Percentiles rank a stretch among this genome's conserved stretches.
phyloP scores from a whole-genome alignment of 192 early-diverging fungal genomes.

The Coemansia umbellata region DNA sequence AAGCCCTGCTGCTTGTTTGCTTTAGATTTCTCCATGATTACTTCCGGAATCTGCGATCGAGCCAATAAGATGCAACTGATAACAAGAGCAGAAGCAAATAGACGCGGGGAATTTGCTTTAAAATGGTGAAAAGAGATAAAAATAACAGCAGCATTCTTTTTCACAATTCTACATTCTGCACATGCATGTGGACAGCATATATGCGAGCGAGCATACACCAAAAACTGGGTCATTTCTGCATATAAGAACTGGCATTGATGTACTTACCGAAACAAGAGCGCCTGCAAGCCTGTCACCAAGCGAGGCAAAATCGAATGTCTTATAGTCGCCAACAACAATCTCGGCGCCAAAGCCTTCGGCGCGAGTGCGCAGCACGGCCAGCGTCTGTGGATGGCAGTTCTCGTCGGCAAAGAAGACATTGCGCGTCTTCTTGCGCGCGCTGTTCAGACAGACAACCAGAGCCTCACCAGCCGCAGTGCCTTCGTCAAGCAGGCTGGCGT shows the following conservation, averaged over 20 bases:
- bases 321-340: conserved; percentile 80
- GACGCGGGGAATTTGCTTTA: too few relatives aligned
- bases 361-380: conserved; percentile 85
- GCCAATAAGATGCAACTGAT: too few relatives aligned
- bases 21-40: too few relatives aligned
- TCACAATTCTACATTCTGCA: conserved; percentile 1
- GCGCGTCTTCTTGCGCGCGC: conserved; percentile 67
- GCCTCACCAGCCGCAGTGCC: conserved; percentile 98
- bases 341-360: conserved; percentile 96
- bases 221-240: too few relatives aligned
- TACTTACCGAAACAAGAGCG: conserved; percentile 76
- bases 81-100: too few relatives aligned
- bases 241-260: too few relatives aligned
- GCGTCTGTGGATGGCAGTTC: conserved; percentile 93
- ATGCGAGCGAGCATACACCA: neutral
- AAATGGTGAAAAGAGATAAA: too few relatives aligned
- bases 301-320: conserved; percentile 70
- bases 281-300: conserved; percentile 81
- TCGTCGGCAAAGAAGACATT: conserved; percentile 91
- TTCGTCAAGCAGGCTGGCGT: conserved; percentile 98
- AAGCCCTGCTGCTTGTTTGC: too few relatives aligned
- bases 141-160: too few relatives aligned
- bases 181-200: neutral
- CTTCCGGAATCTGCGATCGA: too few relatives aligned
- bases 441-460: conserved; percentile 82